These are phyloP conservation scores for Inga leiocalycina DNA, from an alignment of 306 rosid genomes.

Conservation along the genomic window DNA sequence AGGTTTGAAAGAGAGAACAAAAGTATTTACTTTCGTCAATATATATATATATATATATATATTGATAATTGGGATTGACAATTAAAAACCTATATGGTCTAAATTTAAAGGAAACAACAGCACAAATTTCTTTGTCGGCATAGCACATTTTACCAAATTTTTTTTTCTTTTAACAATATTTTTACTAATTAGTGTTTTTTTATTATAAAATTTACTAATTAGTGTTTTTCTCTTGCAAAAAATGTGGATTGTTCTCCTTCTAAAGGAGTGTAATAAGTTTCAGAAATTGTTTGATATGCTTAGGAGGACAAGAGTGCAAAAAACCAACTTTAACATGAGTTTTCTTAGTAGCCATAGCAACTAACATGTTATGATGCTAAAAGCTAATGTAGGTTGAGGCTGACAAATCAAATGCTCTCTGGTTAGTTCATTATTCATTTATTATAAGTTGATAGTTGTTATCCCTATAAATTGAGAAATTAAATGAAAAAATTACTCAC, in stretches of 20 bases:
- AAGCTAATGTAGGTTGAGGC: constrained; percentile 6
- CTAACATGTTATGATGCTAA: background rate
- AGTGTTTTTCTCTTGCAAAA: background rate
- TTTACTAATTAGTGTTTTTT: background rate
- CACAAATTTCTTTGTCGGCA: background rate
- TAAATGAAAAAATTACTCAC: background rate
- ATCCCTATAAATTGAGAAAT: background rate
- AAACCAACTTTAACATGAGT: background rate
- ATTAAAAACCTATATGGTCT: background rate
- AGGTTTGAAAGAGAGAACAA: background rate
- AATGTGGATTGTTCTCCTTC: background rate
- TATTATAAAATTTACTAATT: background rate
- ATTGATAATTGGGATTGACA: background rate
- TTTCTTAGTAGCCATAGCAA: background rate
- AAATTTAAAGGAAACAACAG: background rate
- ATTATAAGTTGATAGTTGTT: background rate
- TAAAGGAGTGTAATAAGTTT: background rate
- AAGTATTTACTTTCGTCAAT: too few relatives aligned
- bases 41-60: too few relatives aligned
- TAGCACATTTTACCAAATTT: background rate
- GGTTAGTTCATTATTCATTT: background rate
- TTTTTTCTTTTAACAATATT: background rate
- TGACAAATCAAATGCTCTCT: background rate
- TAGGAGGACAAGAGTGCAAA: background rate
- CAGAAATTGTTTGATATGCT: constrained; percentile 9